phyloP scores from a whole-genome alignment of 2,329 filamentous ascomycete species.

The Juglanconis juglandina region DNA sequence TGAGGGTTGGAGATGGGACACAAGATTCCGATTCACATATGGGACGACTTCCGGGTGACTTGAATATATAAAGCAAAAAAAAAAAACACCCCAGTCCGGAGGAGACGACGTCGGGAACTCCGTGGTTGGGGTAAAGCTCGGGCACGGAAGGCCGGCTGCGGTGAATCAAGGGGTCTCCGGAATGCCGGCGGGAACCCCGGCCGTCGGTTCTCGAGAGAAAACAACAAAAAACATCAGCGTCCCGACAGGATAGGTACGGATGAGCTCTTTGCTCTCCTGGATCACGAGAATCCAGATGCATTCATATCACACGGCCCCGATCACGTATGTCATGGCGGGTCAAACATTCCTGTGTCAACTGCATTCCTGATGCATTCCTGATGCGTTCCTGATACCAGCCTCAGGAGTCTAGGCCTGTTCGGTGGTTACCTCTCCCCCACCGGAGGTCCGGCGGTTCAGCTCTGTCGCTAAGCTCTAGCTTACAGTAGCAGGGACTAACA shows the following conservation, averaged over 20 bases:
- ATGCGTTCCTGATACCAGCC: background rate
- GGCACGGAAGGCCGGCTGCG: background rate
- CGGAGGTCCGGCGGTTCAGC: background rate
- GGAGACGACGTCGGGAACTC: slow-evolving; percentile 7
- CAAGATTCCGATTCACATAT: background rate
- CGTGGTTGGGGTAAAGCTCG: slow-evolving; percentile 17
- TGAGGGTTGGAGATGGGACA: background rate
- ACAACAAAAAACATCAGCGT: too few species aligned
- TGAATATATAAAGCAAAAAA: slow-evolving; percentile 6
- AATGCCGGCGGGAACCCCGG: background rate
- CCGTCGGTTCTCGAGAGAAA: background rate
- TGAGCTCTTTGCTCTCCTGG: background rate
- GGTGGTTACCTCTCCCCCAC: background rate
- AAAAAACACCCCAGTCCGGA: slow-evolving; percentile 7
- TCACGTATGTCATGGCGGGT: too few species aligned
- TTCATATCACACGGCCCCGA: too few species aligned
- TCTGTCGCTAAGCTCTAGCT: background rate
- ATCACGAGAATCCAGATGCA: too few species aligned
- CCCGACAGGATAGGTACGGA: background rate
- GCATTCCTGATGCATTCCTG: too few species aligned
- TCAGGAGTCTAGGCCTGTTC: background rate
- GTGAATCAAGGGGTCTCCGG: background rate
- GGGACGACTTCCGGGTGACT: background rate
- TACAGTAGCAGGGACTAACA: background rate
- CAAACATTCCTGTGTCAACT: too few species aligned